A percentile compares a stretch with the other conserved stretches of the same genome.
These are phyloP conservation scores for Fusarium sp. DNA, from an alignment of 2,329 filamentous ascomycete genomes.

Conservation along the genomic window DNA sequence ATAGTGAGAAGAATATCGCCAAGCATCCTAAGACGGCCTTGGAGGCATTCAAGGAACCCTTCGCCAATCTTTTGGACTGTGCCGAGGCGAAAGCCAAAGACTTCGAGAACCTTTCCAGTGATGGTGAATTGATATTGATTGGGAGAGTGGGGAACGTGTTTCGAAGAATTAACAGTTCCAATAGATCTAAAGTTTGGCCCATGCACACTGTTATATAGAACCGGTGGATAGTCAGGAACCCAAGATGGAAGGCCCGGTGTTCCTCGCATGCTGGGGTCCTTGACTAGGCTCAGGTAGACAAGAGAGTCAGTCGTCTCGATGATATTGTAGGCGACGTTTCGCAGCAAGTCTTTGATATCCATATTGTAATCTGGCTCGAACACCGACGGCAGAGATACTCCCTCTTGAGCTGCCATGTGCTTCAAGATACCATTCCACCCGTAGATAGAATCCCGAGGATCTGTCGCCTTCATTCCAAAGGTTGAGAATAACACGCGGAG, in stretches of 20 bases:
- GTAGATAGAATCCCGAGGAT: background rate
- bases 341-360: background rate
- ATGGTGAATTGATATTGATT: background rate
- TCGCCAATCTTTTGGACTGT: background rate
- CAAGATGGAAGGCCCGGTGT: background rate
- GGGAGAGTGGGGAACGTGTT: background rate
- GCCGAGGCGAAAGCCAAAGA: background rate
- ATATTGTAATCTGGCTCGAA: background rate
- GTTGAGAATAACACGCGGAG: background rate
- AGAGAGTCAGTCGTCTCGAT: background rate
- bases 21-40: background rate
- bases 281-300: background rate
- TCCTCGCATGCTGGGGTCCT: background rate
- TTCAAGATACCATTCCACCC: background rate
- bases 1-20: background rate
- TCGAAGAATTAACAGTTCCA: background rate
- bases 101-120: fast-evolving
- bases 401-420: background rate
- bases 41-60: background rate
- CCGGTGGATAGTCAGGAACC: background rate
- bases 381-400: fast-evolving
- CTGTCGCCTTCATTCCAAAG: background rate
- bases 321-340: background rate
- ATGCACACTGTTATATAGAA: background rate
- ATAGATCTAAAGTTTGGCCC: background rate